Base-by-base conservation (phyloP, 306 rosid genomes). In the Vicia villosa region DNA sequence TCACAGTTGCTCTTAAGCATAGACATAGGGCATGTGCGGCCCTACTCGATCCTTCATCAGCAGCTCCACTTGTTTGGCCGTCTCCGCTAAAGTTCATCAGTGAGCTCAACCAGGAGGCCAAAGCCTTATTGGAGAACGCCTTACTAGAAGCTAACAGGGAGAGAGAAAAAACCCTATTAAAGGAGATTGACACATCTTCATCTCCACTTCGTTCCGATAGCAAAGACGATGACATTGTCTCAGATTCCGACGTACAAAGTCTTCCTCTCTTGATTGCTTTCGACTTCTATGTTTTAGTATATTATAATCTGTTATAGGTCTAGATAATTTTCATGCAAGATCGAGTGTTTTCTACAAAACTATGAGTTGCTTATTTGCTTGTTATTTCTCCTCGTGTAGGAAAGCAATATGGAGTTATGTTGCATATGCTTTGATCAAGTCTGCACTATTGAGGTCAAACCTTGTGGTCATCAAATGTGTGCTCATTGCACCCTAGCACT, bases 401-500 rank as follows among this genome's bases (percentile, higher is more conserved):
- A 67, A 8, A 82, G 86, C 51, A 78, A 88, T 16, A 68, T 80
- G 78, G 98, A 92, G 64, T 66, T 86, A 34, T 92, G 98, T 69
- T 84, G 95, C 73, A 92, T 92, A 83, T 92, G 98, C 86, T 92
- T 92, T 71, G 96, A 92, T 46, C 95, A 92, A 75, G 83, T 56
- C 13, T 92, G 98, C 89, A 84, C 92, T 45, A 89, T 92, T 54
- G 96, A 89, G 84, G 89, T 92, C 28, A 77, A 78, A 60, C 96
- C 96, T 20, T 92, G 98, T 50, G 82, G 90, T 74, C 98, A 92
- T 84, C 95, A 86, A 86, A 92, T 92, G 98, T 92, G 98, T 72
- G 96, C 96, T 12, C 84, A 83, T 74, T 92, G 98, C 72, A 87
- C 88, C 26, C 83, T 92, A 24, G 90, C 98, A 14, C 83, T 92